Evolutionary conservation across 176 grass and related monocot genomes (phyloP).

Genomic region (Phragmites australis): DNA sequence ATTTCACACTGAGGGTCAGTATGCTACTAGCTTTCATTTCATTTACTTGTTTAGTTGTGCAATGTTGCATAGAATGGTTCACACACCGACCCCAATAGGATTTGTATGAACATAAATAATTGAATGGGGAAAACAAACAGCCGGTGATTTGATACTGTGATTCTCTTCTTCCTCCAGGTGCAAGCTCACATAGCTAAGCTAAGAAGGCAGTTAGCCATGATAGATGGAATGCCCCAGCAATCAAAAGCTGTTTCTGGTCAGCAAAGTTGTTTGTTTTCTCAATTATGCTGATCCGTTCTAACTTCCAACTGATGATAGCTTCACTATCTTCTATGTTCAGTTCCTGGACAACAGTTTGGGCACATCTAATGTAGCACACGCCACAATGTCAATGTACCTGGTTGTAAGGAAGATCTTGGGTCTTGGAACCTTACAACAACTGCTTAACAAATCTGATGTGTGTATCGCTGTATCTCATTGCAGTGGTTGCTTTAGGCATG

Average conservation of each 20-base stretch:
- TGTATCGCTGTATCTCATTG: conserved; percentile 30
- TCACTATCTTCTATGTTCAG: conserved; percentile 34
- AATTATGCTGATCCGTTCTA: not conserved
- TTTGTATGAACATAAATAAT: conserved; percentile 16
- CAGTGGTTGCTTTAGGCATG: not conserved
- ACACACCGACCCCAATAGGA: not conserved
- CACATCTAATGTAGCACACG: conserved; percentile 23
- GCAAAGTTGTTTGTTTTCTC: conserved; percentile 42
- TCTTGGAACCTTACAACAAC: conserved; percentile 25
- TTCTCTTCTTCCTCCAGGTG: conserved; percentile 51
- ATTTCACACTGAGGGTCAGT: not conserved
- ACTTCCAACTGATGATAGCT: conserved; percentile 22
- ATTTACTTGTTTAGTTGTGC: conserved; percentile 4
- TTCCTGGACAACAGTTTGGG: conserved; percentile 52
- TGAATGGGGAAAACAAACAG: not conserved
- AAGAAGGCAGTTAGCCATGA: conserved; percentile 87
- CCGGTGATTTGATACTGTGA: conserved; percentile 13
- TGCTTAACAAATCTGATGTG: conserved; percentile 8
- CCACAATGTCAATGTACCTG: not conserved
- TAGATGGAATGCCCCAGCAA: conserved; percentile 73
- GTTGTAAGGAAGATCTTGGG: conserved; percentile 36
- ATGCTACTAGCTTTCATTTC: not conserved
- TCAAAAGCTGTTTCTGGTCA: conserved; percentile 71
- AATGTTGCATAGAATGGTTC: not conserved
- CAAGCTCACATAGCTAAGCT: conserved; percentile 92